phyloP scores from a whole-genome alignment of 1,284 basidiomycete genomes.

The Cryptococcus amylolentus region DNA sequence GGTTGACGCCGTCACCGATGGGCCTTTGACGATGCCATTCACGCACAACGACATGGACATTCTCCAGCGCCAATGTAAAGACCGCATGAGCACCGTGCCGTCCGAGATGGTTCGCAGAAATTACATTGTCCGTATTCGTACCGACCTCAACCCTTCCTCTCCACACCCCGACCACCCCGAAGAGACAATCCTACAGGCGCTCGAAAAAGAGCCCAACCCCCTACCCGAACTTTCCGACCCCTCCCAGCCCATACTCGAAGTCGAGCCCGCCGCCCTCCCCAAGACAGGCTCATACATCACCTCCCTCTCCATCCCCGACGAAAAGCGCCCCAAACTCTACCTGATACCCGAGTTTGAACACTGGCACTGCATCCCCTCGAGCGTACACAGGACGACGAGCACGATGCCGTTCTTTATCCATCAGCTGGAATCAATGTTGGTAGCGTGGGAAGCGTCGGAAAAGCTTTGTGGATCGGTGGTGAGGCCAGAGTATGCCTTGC shows the following conservation, averaged over 20 bases:
- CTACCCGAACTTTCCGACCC: not conserved
- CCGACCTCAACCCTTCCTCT: slow-evolving; percentile 28
- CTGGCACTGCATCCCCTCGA: slow-evolving; percentile 26
- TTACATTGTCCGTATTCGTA: slow-evolving; percentile 18
- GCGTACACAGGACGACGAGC: slow-evolving; percentile 22
- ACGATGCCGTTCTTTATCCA: slow-evolving; percentile 22
- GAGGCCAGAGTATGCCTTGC: slow-evolving; percentile 13
- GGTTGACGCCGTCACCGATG: slow-evolving; percentile 12
- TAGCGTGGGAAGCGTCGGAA: slow-evolving; percentile 24
- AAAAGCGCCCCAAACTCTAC: not conserved
- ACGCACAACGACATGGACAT: slow-evolving; percentile 6
- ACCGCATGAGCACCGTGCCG: slow-evolving; percentile 21
- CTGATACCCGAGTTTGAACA: slow-evolving; percentile 24
- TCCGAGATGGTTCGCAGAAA: slow-evolving; percentile 24
- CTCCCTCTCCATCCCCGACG: not conserved
- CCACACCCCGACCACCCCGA: slow-evolving; percentile 13
- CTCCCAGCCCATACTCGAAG: slow-evolving; percentile 26
- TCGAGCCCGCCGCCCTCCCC: slow-evolving; percentile 9
- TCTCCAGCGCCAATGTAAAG: slow-evolving; percentile 14
- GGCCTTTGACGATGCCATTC: slow-evolving; percentile 12
- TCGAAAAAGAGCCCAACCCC: not conserved
- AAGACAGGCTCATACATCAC: slow-evolving; percentile 25
- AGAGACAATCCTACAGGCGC: slow-evolving; percentile 10
- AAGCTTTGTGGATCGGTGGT: slow-evolving; percentile 16
- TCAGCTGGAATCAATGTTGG: slow-evolving; percentile 26